A percentile compares a stretch with the other conserved stretches of the same genome.
Evolutionary conservation across 2,329 filamentous ascomycete genomes (phyloP).

Genomic region (Venturia nashicola): DNA sequence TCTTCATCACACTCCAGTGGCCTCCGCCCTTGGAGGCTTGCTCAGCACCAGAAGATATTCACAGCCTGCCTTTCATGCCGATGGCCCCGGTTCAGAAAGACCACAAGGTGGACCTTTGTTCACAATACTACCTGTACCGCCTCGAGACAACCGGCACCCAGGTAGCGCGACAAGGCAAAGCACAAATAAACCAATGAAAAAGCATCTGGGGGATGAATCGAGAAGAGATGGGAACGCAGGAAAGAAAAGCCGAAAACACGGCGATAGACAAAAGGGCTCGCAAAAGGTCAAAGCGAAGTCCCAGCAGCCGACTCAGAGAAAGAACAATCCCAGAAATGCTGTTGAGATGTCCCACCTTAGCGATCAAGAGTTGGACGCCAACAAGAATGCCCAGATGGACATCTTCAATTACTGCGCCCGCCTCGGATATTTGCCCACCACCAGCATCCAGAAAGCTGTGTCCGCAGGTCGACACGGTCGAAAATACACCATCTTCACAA

Average conservation of each 20-base stretch:
- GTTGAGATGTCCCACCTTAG: neutral
- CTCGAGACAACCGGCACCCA: neutral
- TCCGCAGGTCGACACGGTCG: neutral
- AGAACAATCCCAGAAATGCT: neutral
- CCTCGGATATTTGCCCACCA: neutral
- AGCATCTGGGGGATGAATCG: neutral
- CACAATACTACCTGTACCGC: neutral
- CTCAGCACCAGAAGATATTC: neutral
- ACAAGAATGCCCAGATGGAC: neutral
- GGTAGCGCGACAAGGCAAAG: neutral
- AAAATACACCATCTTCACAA: neutral
- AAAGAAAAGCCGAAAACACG: too few species aligned
- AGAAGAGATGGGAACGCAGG: too few species aligned
- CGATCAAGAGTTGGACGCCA: neutral
- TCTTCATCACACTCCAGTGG: neutral
- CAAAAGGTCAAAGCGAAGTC: too few species aligned
- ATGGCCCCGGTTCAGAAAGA: neutral
- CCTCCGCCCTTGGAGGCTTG: neutral
- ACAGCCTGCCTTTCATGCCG: neutral
- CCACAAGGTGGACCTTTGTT: neutral
- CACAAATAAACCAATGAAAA: neutral
- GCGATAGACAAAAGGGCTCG: too few species aligned
- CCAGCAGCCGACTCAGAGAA: neutral
- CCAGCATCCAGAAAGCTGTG: too few species aligned
- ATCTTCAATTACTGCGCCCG: neutral